Evolutionary conservation across 2,329 filamentous ascomycete species (phyloP).

Genomic region (Atkinsonella hypoxylon): DNA sequence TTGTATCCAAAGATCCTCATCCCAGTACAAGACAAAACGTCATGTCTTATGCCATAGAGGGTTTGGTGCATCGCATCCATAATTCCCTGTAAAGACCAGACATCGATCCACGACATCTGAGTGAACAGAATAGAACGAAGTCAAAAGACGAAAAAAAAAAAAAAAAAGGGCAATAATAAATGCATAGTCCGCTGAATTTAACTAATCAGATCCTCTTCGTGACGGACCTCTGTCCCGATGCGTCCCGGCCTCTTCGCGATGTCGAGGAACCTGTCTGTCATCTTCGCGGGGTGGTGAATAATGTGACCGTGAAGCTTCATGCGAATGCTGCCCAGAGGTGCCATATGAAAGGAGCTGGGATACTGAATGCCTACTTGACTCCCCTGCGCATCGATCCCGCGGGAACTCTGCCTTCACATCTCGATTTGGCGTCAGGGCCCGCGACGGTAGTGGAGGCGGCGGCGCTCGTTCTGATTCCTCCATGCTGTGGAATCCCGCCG

Average conservation of each 20-base stretch:
- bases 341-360: constrained; percentile 20
- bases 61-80: not conserved
- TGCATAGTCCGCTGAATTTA: not conserved
- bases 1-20: not conserved
- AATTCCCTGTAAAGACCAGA: not conserved
- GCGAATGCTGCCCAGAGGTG: constrained; percentile 8
- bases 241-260: constrained; percentile 5
- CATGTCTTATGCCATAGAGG: not conserved
- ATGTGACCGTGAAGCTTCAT: constrained; percentile 7
- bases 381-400: constrained; percentile 17
- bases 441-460: constrained; percentile 7
- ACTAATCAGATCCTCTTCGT: constrained; percentile 1
- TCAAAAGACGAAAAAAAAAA: not conserved
- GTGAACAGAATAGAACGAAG: not conserved
- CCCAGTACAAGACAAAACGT: not conserved
- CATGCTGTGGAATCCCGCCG: constrained; percentile 11
- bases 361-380: constrained; percentile 21
- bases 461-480: constrained; percentile 12
- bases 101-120: not conserved
- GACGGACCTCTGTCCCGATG: constrained; percentile 8
- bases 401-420: constrained; percentile 9
- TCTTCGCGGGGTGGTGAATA: constrained; percentile 3
- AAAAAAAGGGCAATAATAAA: not conserved
- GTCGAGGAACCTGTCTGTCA: constrained; percentile 1
- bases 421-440: constrained; percentile 8